These are phyloP conservation scores for Saksenaea oblongispora DNA, from an alignment of 371 early-diverging fungal species.

Conservation along the genomic window DNA sequence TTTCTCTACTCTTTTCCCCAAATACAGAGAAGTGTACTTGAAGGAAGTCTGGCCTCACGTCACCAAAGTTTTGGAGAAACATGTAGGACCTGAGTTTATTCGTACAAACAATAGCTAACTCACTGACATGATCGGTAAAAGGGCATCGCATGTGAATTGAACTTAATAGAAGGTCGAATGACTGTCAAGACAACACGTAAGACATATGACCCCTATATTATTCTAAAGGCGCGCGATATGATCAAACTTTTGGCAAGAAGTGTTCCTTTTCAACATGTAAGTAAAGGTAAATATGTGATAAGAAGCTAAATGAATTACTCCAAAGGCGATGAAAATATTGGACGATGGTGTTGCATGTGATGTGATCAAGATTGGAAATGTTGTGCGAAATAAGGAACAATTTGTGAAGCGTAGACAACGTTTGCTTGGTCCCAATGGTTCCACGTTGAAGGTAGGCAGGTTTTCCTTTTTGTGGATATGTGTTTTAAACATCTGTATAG, in stretches of 20 bases:
- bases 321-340: slow-evolving; percentile 83
- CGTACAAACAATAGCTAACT: not conserved
- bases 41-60: slow-evolving; percentile 95
- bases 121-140: slow-evolving; percentile 16
- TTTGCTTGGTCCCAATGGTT: slow-evolving; percentile 96
- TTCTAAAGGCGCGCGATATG: slow-evolving; percentile 96
- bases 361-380: slow-evolving; percentile 96
- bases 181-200: slow-evolving; percentile 97
- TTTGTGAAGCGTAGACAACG: slow-evolving; percentile 98
- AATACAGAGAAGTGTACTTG: slow-evolving; percentile 97
- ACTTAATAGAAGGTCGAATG: slow-evolving; percentile 97
- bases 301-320: not conserved
- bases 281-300: slow-evolving; percentile 5
- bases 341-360: slow-evolving; percentile 96
- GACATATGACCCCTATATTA: slow-evolving; percentile 97
- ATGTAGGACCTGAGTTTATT: slow-evolving; percentile 43
- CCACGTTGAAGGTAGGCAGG: slow-evolving; percentile 81
- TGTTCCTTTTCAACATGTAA: slow-evolving; percentile 93
- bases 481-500: slow-evolving; percentile 21
- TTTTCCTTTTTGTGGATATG: not conserved
- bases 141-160: slow-evolving; percentile 93
- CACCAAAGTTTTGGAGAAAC: slow-evolving; percentile 84
- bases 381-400: slow-evolving; percentile 94
- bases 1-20: slow-evolving; percentile 98
- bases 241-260: slow-evolving; percentile 95